A percentile compares a stretch with the other conserved stretches of the same genome.
These are phyloP conservation scores for Cytospora piceae DNA, from an alignment of 2,329 filamentous ascomycete species.

Conservation along the genomic window DNA sequence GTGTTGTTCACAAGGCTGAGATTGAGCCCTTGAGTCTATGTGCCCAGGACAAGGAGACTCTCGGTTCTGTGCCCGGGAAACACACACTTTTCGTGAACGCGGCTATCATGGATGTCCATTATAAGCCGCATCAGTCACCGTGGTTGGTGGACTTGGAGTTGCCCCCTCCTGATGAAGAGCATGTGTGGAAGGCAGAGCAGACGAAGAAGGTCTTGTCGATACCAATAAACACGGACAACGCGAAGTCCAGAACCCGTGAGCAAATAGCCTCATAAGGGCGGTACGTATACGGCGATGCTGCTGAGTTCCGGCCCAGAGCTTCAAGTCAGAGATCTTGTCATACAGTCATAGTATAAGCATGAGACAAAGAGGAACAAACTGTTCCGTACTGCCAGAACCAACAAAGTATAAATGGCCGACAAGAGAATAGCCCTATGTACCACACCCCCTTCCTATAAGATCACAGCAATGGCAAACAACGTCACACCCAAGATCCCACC, in stretches of 20 bases:
- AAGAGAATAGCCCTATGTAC: too few relatives aligned
- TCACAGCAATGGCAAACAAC: slow-evolving; percentile 19
- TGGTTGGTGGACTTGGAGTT: slow-evolving; percentile 59
- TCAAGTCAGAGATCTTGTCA: too few relatives aligned
- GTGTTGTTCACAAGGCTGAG: not conserved
- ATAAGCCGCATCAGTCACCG: slow-evolving; percentile 50
- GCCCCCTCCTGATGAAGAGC: slow-evolving; percentile 26
- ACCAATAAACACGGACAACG: not conserved
- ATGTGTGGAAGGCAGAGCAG: slow-evolving; percentile 18
- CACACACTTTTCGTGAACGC: slow-evolving; percentile 66
- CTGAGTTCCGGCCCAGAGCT: not conserved
- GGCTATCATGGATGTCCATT: slow-evolving; percentile 51
- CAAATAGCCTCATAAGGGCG: not conserved
- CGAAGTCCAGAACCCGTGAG: not conserved
- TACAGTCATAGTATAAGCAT: not conserved
- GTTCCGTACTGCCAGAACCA: not conserved
- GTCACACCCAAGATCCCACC: slow-evolving; percentile 19
- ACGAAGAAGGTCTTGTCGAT: slow-evolving; percentile 8
- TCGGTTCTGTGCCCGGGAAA: slow-evolving; percentile 40
- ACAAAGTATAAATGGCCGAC: too few relatives aligned
- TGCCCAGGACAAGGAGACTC: slow-evolving; percentile 37
- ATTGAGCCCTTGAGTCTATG: slow-evolving; percentile 45
- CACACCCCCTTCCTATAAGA: slow-evolving; percentile 7
- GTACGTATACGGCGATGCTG: not conserved
- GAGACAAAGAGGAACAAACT: not conserved